A percentile compares a stretch with the other conserved stretches of the same genome.
phyloP scores from a whole-genome alignment of 495 filamentous ascomycete genomes.

The Podospora pseudocomata region DNA sequence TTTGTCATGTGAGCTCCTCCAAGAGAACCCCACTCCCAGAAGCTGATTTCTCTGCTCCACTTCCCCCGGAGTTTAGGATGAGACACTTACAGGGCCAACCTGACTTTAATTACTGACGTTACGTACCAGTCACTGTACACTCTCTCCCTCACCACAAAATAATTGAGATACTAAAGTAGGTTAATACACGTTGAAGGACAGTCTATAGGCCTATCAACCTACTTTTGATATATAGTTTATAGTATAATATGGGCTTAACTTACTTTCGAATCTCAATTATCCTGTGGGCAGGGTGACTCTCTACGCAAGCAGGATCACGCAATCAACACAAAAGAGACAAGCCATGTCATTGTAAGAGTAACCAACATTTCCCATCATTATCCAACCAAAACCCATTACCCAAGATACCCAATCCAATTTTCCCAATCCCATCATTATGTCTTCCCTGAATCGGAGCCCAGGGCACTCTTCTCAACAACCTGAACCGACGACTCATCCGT shows the following conservation, averaged over 20 bases:
- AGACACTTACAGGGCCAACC: neutral
- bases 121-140: neutral
- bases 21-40: neutral
- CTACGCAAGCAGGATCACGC: too few species aligned
- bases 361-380: neutral
- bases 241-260: too few species aligned
- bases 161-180: too few species aligned
- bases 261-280: too few species aligned
- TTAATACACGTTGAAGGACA: too few species aligned
- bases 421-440: neutral
- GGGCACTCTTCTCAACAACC: neutral
- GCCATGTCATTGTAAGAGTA: neutral
- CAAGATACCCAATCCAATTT: neutral
- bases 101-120: neutral
- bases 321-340: neutral
- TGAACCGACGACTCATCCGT: neutral
- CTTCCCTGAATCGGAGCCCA: neutral
- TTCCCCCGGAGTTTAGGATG: neutral
- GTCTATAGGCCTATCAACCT: too few species aligned
- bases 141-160: too few species aligned
- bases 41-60: neutral
- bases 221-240: too few species aligned
- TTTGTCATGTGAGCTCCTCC: neutral
- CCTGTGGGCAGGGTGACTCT: too few species aligned
- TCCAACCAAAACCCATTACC: neutral